These are phyloP conservation scores for Neurospora tetraspora DNA, from an alignment of 495 filamentous ascomycete genomes.

Conservation along the genomic window DNA sequence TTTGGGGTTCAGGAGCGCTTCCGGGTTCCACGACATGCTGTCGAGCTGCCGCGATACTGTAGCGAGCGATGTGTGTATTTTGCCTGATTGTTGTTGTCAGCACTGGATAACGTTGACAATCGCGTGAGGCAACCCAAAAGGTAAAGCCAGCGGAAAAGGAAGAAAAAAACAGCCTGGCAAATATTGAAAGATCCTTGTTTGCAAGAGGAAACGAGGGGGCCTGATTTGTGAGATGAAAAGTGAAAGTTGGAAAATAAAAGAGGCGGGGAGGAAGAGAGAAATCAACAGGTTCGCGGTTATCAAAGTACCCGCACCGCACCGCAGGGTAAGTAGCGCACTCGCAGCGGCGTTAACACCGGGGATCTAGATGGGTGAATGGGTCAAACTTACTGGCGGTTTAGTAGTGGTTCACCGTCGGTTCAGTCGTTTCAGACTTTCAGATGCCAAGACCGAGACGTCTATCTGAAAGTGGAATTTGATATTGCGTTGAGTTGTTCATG, in stretches of 20 bases:
- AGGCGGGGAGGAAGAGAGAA: slow-evolving; percentile 1
- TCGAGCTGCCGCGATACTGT: neutral
- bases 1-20: slow-evolving; percentile 19
- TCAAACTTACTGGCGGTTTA: neutral
- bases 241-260: neutral
- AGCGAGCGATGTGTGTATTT: neutral
- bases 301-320: neutral
- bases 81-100: neutral
- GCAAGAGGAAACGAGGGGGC: neutral
- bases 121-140: no score
- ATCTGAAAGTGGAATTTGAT: neutral
- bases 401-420: neutral
- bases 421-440: neutral
- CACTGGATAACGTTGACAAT: neutral
- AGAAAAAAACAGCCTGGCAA: neutral
- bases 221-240: neutral
- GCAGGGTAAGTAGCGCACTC: neutral
- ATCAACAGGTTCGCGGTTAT: neutral
- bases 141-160: no score
- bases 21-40: slow-evolving; percentile 20
- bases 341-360: neutral
- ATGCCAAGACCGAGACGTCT: neutral
- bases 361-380: neutral
- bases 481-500: neutral
- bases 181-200: neutral